These are phyloP conservation scores for Vararia minispora DNA, from an alignment of 768 basidiomycete species.

Conservation along the genomic window DNA sequence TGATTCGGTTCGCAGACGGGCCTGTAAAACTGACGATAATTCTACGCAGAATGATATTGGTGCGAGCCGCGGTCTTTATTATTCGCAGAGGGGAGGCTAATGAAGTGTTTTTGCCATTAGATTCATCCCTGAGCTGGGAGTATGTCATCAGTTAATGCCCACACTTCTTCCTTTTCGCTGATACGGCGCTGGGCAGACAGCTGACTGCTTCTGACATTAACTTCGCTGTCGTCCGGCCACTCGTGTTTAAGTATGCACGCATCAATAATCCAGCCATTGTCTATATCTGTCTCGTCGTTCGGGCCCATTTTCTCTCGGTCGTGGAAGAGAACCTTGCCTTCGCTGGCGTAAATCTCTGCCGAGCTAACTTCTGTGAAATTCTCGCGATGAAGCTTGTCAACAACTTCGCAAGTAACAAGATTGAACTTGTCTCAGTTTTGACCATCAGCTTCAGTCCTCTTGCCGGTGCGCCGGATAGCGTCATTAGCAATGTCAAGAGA, in stretches of 20 bases:
- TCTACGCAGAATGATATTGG: background rate
- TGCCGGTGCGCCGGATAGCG: constrained; percentile 56
- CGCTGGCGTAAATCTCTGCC: constrained; percentile 55
- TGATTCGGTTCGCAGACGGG: too few species aligned
- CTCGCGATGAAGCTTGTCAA: constrained; percentile 80
- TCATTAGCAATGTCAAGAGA: constrained; percentile 56
- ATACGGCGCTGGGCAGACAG: constrained; percentile 41
- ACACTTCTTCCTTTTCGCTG: constrained; percentile 4
- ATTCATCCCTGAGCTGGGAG: constrained; percentile 78
- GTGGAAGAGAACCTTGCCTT: constrained; percentile 66
- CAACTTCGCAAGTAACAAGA: constrained; percentile 59
- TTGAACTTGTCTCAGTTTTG: constrained; percentile 71
- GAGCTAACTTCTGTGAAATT: constrained; percentile 79
- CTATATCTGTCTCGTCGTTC: constrained; percentile 67
- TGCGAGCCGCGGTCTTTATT: constrained; percentile 1
- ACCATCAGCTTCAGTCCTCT: constrained; percentile 82
- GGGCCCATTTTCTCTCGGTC: constrained; percentile 66
- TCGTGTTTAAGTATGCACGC: constrained; percentile 69
- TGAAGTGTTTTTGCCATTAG: constrained; percentile 42
- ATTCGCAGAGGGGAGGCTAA: too few species aligned
- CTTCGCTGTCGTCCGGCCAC: constrained; percentile 65
- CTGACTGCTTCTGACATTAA: constrained; percentile 77
- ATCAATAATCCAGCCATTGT: constrained; percentile 66
- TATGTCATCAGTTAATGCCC: constrained; percentile 28
- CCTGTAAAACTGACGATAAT: background rate